Evolutionary conservation across 257 asterid species (phyloP).

Genomic region (Nyctanthes arbortristis): DNA sequence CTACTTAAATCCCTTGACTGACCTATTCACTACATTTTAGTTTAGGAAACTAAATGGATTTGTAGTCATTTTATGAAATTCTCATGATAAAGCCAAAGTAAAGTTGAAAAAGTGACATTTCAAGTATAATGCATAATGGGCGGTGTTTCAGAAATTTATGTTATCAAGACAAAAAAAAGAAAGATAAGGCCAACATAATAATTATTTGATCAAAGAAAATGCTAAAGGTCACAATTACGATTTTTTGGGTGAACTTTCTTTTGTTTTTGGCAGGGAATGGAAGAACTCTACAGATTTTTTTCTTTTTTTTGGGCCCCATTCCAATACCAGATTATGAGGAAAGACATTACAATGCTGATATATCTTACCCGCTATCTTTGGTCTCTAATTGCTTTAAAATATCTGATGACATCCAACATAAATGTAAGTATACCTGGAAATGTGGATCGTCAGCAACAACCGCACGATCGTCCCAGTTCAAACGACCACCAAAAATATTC

Average conservation of each 20-base stretch:
- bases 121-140: not conserved
- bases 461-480: conserved; percentile 97
- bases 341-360: not conserved
- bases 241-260: not conserved
- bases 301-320: too few species aligned
- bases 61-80: not conserved
- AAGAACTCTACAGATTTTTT: not conserved
- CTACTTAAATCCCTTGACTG: not conserved
- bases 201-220: not conserved
- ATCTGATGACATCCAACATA: conserved; percentile 8
- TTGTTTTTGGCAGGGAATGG: not conserved
- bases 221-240: not conserved
- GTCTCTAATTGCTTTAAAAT: not conserved
- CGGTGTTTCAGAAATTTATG: not conserved
- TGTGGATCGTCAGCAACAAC: conserved; percentile 98
- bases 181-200: conserved; percentile 5
- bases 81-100: not conserved
- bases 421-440: conserved; percentile 70
- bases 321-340: not conserved
- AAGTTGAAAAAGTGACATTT: not conserved
- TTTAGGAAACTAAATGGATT: not conserved
- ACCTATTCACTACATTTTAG: conserved; percentile 5
- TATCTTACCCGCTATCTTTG: not conserved
- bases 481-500: conserved; percentile 95
- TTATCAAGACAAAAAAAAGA: not conserved